A percentile compares a stretch with the other conserved stretches of the same genome.
Conservation (phyloP, 2,329 filamentous ascomycete species). For the Paracamarosporium sp. region DNA sequence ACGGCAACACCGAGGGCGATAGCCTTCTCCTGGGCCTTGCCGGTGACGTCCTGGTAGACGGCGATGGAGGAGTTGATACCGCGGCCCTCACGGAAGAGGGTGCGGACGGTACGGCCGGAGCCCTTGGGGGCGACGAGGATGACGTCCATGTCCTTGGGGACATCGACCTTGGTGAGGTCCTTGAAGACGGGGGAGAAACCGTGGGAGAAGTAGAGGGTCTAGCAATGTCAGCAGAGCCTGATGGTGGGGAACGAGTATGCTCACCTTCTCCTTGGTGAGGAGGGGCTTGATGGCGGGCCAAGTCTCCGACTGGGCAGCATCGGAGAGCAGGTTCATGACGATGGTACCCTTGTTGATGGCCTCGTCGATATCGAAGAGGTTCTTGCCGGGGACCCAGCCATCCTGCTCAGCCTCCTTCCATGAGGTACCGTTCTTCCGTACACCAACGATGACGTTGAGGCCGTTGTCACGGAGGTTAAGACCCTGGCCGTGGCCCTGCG, state of each 20-base stretch:
- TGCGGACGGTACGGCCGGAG: slow-evolving; percentile 96
- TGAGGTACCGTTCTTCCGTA: slow-evolving; percentile 96
- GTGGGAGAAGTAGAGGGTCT: slow-evolving; percentile 99
- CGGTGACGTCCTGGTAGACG: slow-evolving; percentile 97
- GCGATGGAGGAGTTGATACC: slow-evolving; percentile 99
- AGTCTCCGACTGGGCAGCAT: slow-evolving; percentile 98
- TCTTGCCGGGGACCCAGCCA: slow-evolving; percentile 98
- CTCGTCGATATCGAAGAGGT: slow-evolving; percentile 98
- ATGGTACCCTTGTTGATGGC: slow-evolving; percentile 93
- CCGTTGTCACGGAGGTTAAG: slow-evolving; percentile 99
- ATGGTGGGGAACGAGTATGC: slow-evolving; percentile 21
- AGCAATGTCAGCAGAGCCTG: slow-evolving; percentile 16
- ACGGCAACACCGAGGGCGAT: slow-evolving; percentile 95
- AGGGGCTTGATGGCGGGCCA: slow-evolving; percentile 99
- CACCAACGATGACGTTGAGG: slow-evolving; percentile 98
- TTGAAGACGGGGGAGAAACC: slow-evolving; percentile 99
- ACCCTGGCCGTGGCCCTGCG: slow-evolving; percentile 98
- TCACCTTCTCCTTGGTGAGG: slow-evolving; percentile 96
- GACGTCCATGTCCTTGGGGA: slow-evolving; percentile 94
- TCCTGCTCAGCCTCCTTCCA: slow-evolving; percentile 98
- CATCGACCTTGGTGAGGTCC: slow-evolving; percentile 97
- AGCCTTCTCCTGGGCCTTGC: slow-evolving; percentile 98
- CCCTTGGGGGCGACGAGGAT: slow-evolving; percentile 99
- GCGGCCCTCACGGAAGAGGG: slow-evolving; percentile 98
- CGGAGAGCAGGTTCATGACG: slow-evolving; percentile 98